Conservation (phyloP, 257 asterid species). For the Gentiana macrophylla region DNA sequence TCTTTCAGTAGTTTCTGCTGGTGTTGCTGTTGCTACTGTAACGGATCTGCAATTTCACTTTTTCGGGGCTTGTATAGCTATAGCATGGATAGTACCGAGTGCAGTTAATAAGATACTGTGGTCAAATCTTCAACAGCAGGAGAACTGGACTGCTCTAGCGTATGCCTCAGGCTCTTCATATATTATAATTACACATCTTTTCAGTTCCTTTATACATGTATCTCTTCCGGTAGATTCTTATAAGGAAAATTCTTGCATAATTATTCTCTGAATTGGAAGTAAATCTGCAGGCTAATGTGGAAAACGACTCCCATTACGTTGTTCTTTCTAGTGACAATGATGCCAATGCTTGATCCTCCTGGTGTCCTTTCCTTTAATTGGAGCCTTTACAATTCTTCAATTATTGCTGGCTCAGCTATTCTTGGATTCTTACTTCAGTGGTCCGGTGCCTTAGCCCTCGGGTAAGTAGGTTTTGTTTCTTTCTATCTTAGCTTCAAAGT, state of each 20-base stretch:
- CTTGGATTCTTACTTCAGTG: slow-evolving; percentile 95
- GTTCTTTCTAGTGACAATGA: slow-evolving; percentile 78
- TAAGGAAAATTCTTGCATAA: neutral
- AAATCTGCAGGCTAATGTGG: slow-evolving; percentile 71
- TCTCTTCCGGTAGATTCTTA: neutral
- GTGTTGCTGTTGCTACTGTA: slow-evolving; percentile 87
- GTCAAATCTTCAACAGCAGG: slow-evolving; percentile 93
- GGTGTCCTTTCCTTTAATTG: slow-evolving; percentile 70
- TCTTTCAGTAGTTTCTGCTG: slow-evolving; percentile 69
- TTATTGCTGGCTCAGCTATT: slow-evolving; percentile 67
- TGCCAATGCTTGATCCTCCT: slow-evolving; percentile 91
- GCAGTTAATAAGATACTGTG: slow-evolving; percentile 81
- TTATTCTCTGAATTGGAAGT: neutral
- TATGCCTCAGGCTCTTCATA: slow-evolving; percentile 16
- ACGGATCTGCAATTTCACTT: slow-evolving; percentile 92
- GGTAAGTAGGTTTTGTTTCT: slow-evolving; percentile 31
- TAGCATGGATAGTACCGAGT: slow-evolving; percentile 90
- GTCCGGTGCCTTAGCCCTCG: slow-evolving; percentile 97
- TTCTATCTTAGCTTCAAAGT: neutral
- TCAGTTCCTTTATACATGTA: neutral
- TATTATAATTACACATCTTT: neutral
- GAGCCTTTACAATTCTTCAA: slow-evolving; percentile 44
- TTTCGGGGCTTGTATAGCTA: slow-evolving; percentile 87
- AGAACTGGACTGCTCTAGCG: slow-evolving; percentile 91
- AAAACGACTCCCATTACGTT: slow-evolving; percentile 87